Base-by-base conservation (phyloP, 768 basidiomycete species). In the Rhizopogon rudus region DNA sequence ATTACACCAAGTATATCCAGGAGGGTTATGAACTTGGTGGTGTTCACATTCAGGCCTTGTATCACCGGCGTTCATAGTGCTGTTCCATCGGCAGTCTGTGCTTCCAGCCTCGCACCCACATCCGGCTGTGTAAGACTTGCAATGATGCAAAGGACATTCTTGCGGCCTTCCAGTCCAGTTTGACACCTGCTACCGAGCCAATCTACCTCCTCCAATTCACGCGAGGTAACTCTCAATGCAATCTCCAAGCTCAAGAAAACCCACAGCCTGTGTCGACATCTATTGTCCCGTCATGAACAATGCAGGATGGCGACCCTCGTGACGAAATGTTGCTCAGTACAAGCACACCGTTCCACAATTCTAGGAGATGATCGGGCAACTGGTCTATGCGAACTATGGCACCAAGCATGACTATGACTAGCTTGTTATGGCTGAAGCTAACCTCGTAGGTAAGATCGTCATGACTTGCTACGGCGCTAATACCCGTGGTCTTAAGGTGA, bases 211-310 rank as follows among this genome's bases (percentile, higher is more conserved):
- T 7, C 64, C 71, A 8, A 25, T 25, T 25, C 25, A 25, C 25
- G 25, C 25, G 4, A 25, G 4, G 82, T 88, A 5, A 92, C 89
- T 0, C 73, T 88, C 13, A 66, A 68, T 17, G 72, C 83, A 43
- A 80, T 81, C 0, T 66, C 74, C 25, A 73, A 72, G 5, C 71
- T 78, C 37, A 70, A 62, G 29, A 69, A 69, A 67, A 25, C 87
- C 87, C 3, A 77, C 73, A 0, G 89, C 86, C 54, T 93, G 91
- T 91, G 83, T 93, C 56, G 90, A 92, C 60, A 78, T 80, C 39
- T 96, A 98, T 69, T 96, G 88, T 69, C 93, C 95, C 2, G 77
- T 93, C 41, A 72, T 96, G 74, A 91, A 96, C 10, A 66, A 63
- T 28, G 83, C 91, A 1, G 61, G 87, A 93, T 57, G 82, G 80